These are phyloP conservation scores for Penicillium corylophilum DNA, from an alignment of 2,329 filamentous ascomycete genomes.

Conservation along the genomic window DNA sequence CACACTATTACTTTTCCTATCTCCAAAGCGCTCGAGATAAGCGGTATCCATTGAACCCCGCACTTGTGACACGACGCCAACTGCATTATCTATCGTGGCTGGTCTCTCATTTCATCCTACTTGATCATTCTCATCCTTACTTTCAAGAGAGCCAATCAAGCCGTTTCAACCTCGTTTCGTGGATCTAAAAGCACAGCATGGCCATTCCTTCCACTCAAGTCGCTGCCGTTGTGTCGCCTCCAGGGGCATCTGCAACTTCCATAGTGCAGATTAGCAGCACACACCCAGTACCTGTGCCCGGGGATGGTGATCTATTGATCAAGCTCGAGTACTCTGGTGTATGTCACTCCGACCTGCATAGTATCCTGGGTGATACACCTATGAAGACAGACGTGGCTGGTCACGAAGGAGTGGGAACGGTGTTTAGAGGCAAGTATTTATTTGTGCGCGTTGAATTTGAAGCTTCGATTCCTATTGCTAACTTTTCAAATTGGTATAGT, in stretches of 20 bases:
- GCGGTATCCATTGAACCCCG: constrained; percentile 18
- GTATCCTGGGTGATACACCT: constrained; percentile 43
- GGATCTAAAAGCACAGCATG: constrained; percentile 6
- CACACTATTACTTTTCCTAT: background rate
- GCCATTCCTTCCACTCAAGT: constrained; percentile 28
- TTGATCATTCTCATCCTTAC: background rate
- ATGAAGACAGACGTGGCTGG: constrained; percentile 49
- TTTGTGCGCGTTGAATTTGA: background rate
- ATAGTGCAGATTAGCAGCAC: constrained; percentile 26
- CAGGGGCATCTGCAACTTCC: constrained; percentile 18
- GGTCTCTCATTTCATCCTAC: background rate
- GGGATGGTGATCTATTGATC: constrained; percentile 44
- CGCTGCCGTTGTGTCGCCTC: constrained; percentile 31
- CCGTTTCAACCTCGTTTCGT: background rate
- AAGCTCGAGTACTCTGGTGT: constrained; percentile 50
- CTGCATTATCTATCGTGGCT: background rate
- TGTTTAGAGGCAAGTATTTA: constrained; percentile 33
- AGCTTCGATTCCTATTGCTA: background rate
- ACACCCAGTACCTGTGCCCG: constrained; percentile 38
- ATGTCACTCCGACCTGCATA: constrained; percentile 50
- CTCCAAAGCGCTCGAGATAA: constrained; percentile 10
- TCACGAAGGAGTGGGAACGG: constrained; percentile 48
- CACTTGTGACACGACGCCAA: constrained; percentile 6
- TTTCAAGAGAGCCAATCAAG: background rate
- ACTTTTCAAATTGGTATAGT: constrained; percentile 16